A percentile compares a stretch with the other conserved stretches of the same genome.
phyloP scores from a whole-genome alignment of 306 rosid genomes.

The Acacia melanoxylon region DNA sequence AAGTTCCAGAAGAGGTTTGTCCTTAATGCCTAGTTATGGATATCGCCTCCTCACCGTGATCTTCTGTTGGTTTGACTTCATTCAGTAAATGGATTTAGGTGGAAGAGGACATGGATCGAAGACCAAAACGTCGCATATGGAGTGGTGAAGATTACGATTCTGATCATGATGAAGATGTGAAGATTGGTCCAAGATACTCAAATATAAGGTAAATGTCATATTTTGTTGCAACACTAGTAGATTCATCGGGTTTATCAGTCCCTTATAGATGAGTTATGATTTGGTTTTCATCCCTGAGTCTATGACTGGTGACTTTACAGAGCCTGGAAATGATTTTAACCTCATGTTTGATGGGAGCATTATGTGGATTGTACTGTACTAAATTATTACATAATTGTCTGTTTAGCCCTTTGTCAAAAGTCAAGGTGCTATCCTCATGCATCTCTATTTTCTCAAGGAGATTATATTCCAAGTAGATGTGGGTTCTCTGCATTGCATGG shows the following conservation, averaged over 20 bases:
- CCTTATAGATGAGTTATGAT: neutral
- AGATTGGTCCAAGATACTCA: conserved; percentile 31
- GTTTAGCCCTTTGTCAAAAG: conserved; percentile 2
- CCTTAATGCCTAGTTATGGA: conserved; percentile 11
- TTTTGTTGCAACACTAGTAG: conserved; percentile 7
- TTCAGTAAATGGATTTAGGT: conserved; percentile 49
- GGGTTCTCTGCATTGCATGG: neutral
- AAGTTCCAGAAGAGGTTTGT: conserved; percentile 78
- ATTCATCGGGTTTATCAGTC: neutral
- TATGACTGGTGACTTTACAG: neutral
- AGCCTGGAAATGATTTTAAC: neutral
- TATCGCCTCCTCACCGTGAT: conserved; percentile 2
- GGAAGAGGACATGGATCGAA: conserved; percentile 69
- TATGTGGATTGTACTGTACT: neutral
- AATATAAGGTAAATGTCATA: conserved; percentile 42
- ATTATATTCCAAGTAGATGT: neutral
- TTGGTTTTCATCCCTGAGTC: neutral
- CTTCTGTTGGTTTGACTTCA: conserved; percentile 31
- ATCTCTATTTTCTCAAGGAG: neutral
- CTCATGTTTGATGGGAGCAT: neutral
- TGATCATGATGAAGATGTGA: conserved; percentile 62
- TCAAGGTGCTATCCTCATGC: neutral
- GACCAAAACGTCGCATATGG: conserved; percentile 85
- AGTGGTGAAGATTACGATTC: conserved; percentile 80
- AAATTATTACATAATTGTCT: conserved; percentile 3